Evolutionary conservation across 2,329 filamentous ascomycete genomes (phyloP), one percentile per base, ranked within the genome.

Genomic region (Fusarium sp.): DNA sequence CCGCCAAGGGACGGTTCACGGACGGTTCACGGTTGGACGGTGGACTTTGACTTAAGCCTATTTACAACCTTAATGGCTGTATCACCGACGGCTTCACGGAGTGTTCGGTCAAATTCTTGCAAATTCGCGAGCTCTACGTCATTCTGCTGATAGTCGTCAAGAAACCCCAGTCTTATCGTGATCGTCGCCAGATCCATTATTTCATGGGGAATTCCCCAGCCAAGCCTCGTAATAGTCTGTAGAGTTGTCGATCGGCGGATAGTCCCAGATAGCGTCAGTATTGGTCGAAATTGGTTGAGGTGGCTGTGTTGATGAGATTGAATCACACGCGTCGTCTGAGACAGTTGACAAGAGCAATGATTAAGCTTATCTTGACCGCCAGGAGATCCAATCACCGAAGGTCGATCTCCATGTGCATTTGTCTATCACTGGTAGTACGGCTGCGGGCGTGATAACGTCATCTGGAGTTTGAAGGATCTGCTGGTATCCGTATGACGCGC

Each of bases 21-120:
- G 13, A 16, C 20, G 29, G 48, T 54, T 54, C 29, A 16, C 20
- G 22, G 48, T 54, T 54, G 48, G 31, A 39, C 54, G 33, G 16
- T 37, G 56, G 11, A 52, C 22, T 60, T 59, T 48, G 43, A 62
- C 62, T 66, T 73, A 75, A 77, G 65, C 50, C 61, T 77, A 78
- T 73, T 74, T 56, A 63, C 60, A 78, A 77, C 65, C 74, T 78
- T 78, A 75, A 76, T 73, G 64, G 67, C 48, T 62, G 65, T 69
- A 39, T 69, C 66, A 66, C 68, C n/a, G 69, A 73, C 62, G 39
- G 65, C 22, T 31, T n/a, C 59, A 33, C 48, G 43, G 33, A 16
- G 9, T 43, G 48, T 58, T 65, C 52, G 63, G 63, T 59, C 20
- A 22, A 59, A 45, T 50, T 64, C 22, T 18, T 64, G 11, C 27